These are phyloP conservation scores for Schizochytrium sp. DNA, from an alignment of 108 stramenopile genomes.

Conservation along the genomic window DNA sequence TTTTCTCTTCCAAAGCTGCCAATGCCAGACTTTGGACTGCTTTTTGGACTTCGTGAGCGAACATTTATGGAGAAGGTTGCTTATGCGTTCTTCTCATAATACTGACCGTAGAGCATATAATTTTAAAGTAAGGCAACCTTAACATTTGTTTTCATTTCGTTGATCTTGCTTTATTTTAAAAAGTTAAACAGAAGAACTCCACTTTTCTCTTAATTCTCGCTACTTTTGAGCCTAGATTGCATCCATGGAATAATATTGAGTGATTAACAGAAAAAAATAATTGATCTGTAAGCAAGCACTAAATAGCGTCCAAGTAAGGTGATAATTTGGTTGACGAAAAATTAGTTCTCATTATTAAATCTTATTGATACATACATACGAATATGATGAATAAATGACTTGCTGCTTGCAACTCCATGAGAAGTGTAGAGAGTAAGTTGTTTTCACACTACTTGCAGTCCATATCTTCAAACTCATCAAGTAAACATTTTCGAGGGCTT, in stretches of 20 bases:
- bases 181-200: background rate
- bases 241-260: no score
- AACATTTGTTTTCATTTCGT: background rate
- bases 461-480: constrained; percentile 7
- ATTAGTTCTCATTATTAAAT: background rate
- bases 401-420: background rate
- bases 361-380: background rate
- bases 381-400: background rate
- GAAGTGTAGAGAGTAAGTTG: background rate
- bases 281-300: no score
- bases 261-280: no score
- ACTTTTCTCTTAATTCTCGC: background rate
- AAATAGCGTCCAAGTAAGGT: background rate
- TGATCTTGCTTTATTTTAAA: background rate
- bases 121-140: background rate
- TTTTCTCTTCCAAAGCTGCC: constrained; percentile 14
- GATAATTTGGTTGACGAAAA: background rate
- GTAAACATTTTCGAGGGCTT: constrained; percentile 36
- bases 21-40: constrained; percentile 21
- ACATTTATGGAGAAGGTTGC: constrained; percentile 38
- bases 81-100: background rate
- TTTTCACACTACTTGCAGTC: background rate
- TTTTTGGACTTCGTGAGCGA: constrained; percentile 39
- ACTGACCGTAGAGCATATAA: background rate
- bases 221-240: background rate